Evolutionary conservation across 2,329 filamentous ascomycete genomes (phyloP), one percentile per base, ranked within the genome.

Genomic region (Neophaeococcomyces aloes): DNA sequence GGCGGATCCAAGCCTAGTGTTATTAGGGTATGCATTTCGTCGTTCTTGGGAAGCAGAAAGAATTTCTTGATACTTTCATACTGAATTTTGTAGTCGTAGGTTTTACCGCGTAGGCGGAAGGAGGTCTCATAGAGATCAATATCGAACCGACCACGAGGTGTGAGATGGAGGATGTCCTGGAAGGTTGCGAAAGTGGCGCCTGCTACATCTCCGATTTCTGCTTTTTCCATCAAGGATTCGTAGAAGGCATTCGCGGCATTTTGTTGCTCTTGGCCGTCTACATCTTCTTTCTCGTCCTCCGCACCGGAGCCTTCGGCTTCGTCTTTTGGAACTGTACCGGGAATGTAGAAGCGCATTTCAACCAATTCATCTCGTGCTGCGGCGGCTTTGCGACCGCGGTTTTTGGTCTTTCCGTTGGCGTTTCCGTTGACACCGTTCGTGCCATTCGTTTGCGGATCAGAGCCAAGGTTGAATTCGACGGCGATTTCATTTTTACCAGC

Each of bases 81-180:
- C 63, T 95, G 87, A 53, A 98, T 96, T 76, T 98, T 98, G 78
- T 98, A 98, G 70, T 98, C 93, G 71, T 98, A 98, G 18, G 91
- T 98, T 70, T 98, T 98, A 59, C 91, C 91, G 53, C 91, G 89
- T 49, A 98, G 76, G 50, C 91, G 83, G 75, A 98, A 96, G 2
- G 91, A 96, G 13, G 79, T 82, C 65, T 96, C 91, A 75, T 98
- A 98, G 83, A 98, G 94, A 65, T 98, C 91, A 68, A 98, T 94
- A 64, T 96, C 91, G 74, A 98, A 98, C 54, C 91, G 89, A 63
- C 91, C 93, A 83, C 91, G 88, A 51, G 91, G 91, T 10, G 91
- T 98, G 59, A 98, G 83, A 70, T 98, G 93, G 42, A 98, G 72
- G 48, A 96, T 85, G 65, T 98, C 91, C 60, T 94, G 71, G 73